Conservation (phyloP, 1,139 yeast genomes). For the Blastobotrys malaysiensis region DNA sequence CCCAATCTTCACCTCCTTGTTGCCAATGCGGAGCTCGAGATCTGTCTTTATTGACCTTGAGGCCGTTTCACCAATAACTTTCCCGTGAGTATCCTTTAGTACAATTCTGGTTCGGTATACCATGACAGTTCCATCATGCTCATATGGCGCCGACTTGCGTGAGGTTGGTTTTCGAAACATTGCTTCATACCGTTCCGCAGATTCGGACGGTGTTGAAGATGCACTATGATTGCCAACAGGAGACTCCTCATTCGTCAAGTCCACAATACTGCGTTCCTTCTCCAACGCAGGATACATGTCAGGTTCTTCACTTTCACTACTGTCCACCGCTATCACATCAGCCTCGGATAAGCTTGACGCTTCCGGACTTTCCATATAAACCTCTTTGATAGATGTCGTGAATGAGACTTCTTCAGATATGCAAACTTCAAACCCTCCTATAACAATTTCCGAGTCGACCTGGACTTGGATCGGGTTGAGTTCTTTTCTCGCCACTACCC, state of each 20-base stretch:
- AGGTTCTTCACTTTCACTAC: too few relatives aligned
- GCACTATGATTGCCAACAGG: background rate
- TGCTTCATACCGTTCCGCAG: constrained; percentile 2
- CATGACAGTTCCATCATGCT: constrained; percentile 6
- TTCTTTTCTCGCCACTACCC: constrained; percentile 17
- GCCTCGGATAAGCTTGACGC: background rate
- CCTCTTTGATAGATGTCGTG: background rate
- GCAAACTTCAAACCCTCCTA: constrained; percentile 6
- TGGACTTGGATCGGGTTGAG: constrained; percentile 3
- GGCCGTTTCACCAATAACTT: constrained; percentile 1
- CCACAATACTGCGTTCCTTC: background rate
- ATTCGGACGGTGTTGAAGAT: too few relatives aligned
- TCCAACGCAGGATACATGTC: too few relatives aligned
- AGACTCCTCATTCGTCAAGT: background rate
- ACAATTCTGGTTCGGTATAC: background rate
- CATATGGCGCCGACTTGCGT: constrained; percentile 2
- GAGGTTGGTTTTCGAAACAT: constrained; percentile 6
- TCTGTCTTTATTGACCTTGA: background rate
- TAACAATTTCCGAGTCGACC: constrained; percentile 3
- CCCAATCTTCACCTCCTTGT: constrained; percentile 2
- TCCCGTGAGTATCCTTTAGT: constrained; percentile 5
- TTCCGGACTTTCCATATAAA: background rate
- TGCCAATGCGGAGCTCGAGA: background rate
- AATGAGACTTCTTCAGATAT: constrained; percentile 8
- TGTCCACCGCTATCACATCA: background rate